These are phyloP conservation scores for Brettanomyces anomalus DNA, from an alignment of 805 yeast species.

Conservation along the genomic window DNA sequence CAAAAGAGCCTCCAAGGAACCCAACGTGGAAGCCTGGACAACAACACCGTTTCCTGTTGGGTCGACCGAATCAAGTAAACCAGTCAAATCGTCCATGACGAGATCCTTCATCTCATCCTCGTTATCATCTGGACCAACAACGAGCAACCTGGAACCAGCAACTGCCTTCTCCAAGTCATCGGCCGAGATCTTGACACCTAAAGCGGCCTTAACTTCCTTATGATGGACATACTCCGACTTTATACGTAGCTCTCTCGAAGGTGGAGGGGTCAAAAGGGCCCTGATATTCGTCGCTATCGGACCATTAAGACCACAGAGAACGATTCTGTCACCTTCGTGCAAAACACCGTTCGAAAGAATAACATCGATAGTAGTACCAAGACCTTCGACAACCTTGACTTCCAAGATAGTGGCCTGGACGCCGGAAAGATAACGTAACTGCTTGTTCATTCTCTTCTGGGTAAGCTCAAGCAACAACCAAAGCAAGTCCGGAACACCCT, in stretches of 20 bases:
- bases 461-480: conserved; percentile 93
- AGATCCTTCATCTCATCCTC: conserved; percentile 97
- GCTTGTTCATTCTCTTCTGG: conserved; percentile 98
- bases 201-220: conserved; percentile 97
- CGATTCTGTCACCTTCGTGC: conserved; percentile 91
- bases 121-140: conserved; percentile 95
- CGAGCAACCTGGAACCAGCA: conserved; percentile 93
- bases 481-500: conserved; percentile 98
- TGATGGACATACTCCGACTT: conserved; percentile 96
- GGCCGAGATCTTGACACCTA: conserved; percentile 98
- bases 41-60: conserved; percentile 94
- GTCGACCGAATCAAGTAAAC: conserved; percentile 89
- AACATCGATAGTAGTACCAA: conserved; percentile 98
- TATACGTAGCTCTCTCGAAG: conserved; percentile 89
- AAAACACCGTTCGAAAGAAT: conserved; percentile 93
- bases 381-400: conserved; percentile 97
- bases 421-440: conserved; percentile 88
- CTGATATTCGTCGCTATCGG: conserved; percentile 95
- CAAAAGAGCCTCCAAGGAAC: conserved; percentile 93
- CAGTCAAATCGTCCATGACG: conserved; percentile 97
- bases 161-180: conserved; percentile 97
- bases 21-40: conserved; percentile 97
- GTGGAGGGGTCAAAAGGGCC: conserved; percentile 96
- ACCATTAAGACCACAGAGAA: conserved; percentile 96
- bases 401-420: conserved; percentile 95